These are phyloP conservation scores for Cudoniella acicularis DNA, from an alignment of 495 filamentous ascomycete genomes.

Conservation along the genomic window DNA sequence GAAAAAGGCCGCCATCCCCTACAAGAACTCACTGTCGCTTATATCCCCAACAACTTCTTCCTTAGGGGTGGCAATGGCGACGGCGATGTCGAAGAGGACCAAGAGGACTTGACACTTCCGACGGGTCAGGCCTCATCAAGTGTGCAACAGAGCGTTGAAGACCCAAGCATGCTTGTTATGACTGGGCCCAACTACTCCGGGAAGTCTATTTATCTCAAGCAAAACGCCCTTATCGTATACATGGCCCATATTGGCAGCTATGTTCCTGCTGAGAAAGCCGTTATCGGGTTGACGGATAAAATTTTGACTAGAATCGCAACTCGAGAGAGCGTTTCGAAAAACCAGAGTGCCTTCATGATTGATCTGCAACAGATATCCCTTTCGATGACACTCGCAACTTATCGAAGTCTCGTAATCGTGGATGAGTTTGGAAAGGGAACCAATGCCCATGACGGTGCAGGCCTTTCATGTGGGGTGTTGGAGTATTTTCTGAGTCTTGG, in stretches of 20 bases:
- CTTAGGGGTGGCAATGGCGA: constrained; percentile 57
- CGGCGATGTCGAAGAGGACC: constrained; percentile 11
- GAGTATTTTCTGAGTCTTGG: constrained; percentile 64
- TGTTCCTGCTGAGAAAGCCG: constrained; percentile 75
- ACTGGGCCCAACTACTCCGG: constrained; percentile 97
- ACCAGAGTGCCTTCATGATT: constrained; percentile 90
- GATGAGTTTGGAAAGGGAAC: constrained; percentile 99
- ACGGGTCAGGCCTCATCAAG: not conserved
- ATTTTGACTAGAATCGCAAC: constrained; percentile 88
- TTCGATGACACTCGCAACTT: constrained; percentile 72
- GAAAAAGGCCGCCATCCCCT: constrained; percentile 81
- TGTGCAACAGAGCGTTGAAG: constrained; percentile 19
- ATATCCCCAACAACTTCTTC: constrained; percentile 76
- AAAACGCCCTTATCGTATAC: constrained; percentile 90
- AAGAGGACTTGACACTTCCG: not conserved
- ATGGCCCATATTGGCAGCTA: constrained; percentile 92
- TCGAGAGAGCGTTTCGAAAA: constrained; percentile 76
- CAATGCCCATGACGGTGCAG: constrained; percentile 75
- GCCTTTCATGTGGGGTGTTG: constrained; percentile 78
- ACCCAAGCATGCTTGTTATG: constrained; percentile 73
- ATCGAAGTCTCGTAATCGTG: constrained; percentile 74
- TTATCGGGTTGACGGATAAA: constrained; percentile 86
- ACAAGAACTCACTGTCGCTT: constrained; percentile 85
- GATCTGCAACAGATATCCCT: constrained; percentile 87
- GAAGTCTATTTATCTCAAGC: constrained; percentile 95